Percentiles rank a stretch among this genome's conserved stretches.
These are phyloP conservation scores for Amphibolis antarctica DNA, from an alignment of 106 monocot genomes.

Conservation along the genomic window DNA sequence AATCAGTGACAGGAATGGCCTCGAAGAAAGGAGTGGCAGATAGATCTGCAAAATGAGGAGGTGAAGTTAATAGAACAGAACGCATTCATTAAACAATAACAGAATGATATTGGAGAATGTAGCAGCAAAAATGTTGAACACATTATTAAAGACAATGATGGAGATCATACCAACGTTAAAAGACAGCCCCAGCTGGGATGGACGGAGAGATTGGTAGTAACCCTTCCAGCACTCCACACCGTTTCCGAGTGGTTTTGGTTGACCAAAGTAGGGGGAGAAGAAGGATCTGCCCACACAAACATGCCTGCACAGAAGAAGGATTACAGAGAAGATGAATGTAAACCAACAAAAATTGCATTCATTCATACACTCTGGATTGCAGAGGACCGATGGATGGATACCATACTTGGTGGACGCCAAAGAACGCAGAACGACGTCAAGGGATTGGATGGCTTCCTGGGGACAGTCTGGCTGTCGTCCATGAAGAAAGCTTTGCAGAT, in stretches of 20 bases:
- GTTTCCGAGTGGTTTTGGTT: neutral
- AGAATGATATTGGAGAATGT: no score
- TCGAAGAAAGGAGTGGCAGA: slow-evolving; percentile 13
- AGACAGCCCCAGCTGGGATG: slow-evolving; percentile 22
- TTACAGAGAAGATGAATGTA: no score
- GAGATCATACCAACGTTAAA: slow-evolving; percentile 16
- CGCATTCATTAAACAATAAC: neutral
- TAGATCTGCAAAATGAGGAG: neutral
- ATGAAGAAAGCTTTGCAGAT: slow-evolving; percentile 1
- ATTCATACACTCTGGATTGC: no score
- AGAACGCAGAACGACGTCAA: slow-evolving; percentile 12
- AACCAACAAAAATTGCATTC: no score
- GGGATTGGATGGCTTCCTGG: slow-evolving; percentile 10
- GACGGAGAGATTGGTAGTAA: slow-evolving; percentile 18
- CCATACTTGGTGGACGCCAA: slow-evolving; percentile 6
- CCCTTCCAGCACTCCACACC: slow-evolving; percentile 22
- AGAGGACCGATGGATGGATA: no score
- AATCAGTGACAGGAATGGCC: slow-evolving; percentile 4
- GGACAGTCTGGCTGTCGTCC: slow-evolving; percentile 1
- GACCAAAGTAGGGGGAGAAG: slow-evolving; percentile 2
- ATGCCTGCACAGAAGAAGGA: neutral
- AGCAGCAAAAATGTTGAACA: no score
- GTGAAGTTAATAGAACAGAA: neutral
- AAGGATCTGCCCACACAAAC: slow-evolving; percentile 11
- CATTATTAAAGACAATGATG: neutral